Percentiles rank a stretch among this genome's conserved stretches.
phyloP scores from a whole-genome alignment of 1,139 yeast species.

The Kodamaea derodonti region DNA sequence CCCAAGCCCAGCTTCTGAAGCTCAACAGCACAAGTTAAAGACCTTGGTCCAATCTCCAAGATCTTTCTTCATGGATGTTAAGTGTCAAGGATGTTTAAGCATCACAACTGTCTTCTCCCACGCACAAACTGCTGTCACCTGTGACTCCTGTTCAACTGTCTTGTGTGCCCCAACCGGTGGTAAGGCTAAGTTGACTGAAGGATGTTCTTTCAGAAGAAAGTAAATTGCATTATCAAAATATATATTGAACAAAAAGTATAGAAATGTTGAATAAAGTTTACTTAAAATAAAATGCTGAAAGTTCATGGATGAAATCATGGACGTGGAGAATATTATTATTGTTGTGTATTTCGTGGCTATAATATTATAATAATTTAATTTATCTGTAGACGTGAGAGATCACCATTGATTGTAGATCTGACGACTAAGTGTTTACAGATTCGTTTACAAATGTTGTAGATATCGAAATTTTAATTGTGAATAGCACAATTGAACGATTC shows the following conservation, averaged over 20 bases:
- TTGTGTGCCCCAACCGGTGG: slow-evolving; percentile 99
- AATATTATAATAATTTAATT: neutral
- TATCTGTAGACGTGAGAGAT: neutral
- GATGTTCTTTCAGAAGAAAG: slow-evolving; percentile 99
- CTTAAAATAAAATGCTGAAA: slow-evolving; percentile 1
- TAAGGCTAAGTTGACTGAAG: slow-evolving; percentile 98
- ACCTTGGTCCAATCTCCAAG: slow-evolving; percentile 96
- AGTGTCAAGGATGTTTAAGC: slow-evolving; percentile 98
- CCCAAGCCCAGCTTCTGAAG: slow-evolving; percentile 97
- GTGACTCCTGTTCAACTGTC: slow-evolving; percentile 97
- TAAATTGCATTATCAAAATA: slow-evolving; percentile 38
- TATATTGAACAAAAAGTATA: slow-evolving; percentile 8
- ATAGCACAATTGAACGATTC: too few relatives aligned
- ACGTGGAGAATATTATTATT: neutral
- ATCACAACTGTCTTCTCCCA: slow-evolving; percentile 99
- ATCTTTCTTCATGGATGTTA: slow-evolving; percentile 99
- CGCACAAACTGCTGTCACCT: slow-evolving; percentile 99
- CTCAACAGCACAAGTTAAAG: slow-evolving; percentile 96
- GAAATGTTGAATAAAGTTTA: slow-evolving; percentile 10
- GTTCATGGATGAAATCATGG: slow-evolving; percentile 1
- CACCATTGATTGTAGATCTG: too few relatives aligned
- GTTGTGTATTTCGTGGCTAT: neutral
- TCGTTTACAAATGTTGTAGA: too few relatives aligned
- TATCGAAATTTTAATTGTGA: too few relatives aligned
- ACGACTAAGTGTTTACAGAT: too few relatives aligned